These are phyloP conservation scores for Caryopteris hybrid DNA, from an alignment of 305 asterid species.

Conservation along the genomic window DNA sequence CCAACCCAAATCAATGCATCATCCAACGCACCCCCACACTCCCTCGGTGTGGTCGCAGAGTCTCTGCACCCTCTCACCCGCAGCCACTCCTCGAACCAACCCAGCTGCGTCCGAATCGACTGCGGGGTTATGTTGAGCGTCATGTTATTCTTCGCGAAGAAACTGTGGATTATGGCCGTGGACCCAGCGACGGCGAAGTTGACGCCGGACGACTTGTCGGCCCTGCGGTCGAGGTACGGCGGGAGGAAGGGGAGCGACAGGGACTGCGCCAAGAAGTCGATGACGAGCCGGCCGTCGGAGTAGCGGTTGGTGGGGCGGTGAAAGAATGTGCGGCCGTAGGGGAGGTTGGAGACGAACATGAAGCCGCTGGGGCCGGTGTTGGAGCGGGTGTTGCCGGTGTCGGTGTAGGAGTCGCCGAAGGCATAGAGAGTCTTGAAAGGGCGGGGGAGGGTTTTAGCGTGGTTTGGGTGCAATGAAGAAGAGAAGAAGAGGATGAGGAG, in stretches of 20 bases:
- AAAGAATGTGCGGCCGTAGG: conserved; percentile 69
- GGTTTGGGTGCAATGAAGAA: background rate
- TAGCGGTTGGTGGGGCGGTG: conserved; percentile 63
- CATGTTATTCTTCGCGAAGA: conserved; percentile 57
- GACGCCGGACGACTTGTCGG: conserved; percentile 32
- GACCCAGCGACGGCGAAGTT: conserved; percentile 69
- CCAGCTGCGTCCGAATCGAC: conserved; percentile 59
- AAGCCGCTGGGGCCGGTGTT: conserved; percentile 39
- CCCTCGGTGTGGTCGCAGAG: conserved; percentile 18
- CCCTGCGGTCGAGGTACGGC: conserved; percentile 35
- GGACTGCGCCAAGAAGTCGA: conserved; percentile 50
- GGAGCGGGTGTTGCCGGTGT: conserved; percentile 65
- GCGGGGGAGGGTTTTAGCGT: background rate
- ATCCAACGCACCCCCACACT: conserved; percentile 41
- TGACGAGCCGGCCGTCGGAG: conserved; percentile 64
- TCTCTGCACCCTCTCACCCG: conserved; percentile 42
- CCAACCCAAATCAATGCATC: conserved; percentile 87
- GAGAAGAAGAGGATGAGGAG: background rate
- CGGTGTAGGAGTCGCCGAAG: conserved; percentile 66
- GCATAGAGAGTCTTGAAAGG: conserved; percentile 41
- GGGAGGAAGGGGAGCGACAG: conserved; percentile 49
- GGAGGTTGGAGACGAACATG: conserved; percentile 46
- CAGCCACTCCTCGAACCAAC: conserved; percentile 51
- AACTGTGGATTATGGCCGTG: conserved; percentile 49
- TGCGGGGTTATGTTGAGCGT: conserved; percentile 57